Evolutionary conservation across 176 grass and related monocot species (phyloP).

Genomic region (Oryza australiensis): DNA sequence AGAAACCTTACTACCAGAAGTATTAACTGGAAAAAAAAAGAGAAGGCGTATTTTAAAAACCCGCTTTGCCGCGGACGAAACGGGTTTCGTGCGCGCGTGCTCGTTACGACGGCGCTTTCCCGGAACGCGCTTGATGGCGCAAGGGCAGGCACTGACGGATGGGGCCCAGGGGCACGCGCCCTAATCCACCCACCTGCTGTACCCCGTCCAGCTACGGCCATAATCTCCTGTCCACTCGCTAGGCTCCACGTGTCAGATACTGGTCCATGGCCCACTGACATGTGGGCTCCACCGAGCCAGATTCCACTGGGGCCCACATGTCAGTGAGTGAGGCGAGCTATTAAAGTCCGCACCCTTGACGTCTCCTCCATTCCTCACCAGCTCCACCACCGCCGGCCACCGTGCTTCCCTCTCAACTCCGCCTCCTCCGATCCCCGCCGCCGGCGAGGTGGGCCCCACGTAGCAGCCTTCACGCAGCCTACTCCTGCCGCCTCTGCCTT

Average conservation of each 20-base stretch:
- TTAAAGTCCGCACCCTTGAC: constrained; percentile 20
- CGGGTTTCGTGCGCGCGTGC: not conserved
- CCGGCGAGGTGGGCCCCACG: constrained; percentile 22
- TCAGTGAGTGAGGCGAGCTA: not conserved
- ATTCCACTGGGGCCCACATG: not conserved
- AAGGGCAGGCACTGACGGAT: not conserved
- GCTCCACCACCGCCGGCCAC: constrained; percentile 35
- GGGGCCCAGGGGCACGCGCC: not conserved
- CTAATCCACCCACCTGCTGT: not conserved
- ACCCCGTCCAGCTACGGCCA: not conserved
- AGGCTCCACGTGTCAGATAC: not conserved
- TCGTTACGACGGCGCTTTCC: not conserved
- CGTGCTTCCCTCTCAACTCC: constrained; percentile 14
- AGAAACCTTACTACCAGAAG: too few species aligned
- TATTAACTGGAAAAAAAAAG: not conserved
- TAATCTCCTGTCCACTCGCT: not conserved
- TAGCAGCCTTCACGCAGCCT: not conserved
- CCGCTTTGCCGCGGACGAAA: not conserved
- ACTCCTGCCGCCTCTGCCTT: not conserved
- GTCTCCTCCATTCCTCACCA: not conserved
- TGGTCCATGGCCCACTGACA: not conserved
- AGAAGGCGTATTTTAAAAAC: not conserved
- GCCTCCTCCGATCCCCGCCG: constrained; percentile 23
- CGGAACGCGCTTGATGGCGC: not conserved
- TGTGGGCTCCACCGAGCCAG: not conserved